Conservation (phyloP, 768 basidiomycete genomes). For the Coprinopsis sp. region DNA sequence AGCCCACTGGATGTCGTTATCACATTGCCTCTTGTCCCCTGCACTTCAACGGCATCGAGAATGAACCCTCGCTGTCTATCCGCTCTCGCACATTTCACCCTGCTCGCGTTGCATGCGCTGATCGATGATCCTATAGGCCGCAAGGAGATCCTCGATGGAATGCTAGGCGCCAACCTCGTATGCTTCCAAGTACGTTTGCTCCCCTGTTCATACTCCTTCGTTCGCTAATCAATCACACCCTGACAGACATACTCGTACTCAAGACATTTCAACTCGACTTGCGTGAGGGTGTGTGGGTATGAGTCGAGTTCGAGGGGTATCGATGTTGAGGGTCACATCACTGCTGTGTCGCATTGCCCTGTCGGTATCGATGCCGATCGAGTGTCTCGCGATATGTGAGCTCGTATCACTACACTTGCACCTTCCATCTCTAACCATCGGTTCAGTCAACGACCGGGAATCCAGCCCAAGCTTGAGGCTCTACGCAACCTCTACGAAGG, state of each 20-base stretch:
- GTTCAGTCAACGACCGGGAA: slow-evolving; percentile 64
- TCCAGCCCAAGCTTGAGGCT: slow-evolving; percentile 86
- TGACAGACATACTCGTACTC: slow-evolving; percentile 85
- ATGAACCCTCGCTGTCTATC: not conserved
- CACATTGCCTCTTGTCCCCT: too few relatives aligned
- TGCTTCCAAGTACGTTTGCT: slow-evolving; percentile 71
- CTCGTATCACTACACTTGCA: slow-evolving; percentile 11
- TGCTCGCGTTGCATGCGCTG: slow-evolving; percentile 1
- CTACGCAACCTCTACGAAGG: slow-evolving; percentile 82
- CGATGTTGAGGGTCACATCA: slow-evolving; percentile 83
- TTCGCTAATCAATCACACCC: not conserved
- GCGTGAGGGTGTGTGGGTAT: slow-evolving; percentile 94
- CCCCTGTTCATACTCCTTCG: not conserved
- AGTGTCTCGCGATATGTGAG: slow-evolving; percentile 75
- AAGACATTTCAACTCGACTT: slow-evolving; percentile 91
- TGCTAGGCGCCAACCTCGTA: slow-evolving; percentile 94
- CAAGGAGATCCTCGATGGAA: slow-evolving; percentile 93
- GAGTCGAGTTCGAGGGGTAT: slow-evolving; percentile 71
- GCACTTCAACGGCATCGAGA: too few relatives aligned
- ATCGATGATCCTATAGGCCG: slow-evolving; percentile 43
- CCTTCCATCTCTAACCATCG: not conserved
- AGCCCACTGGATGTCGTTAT: too few relatives aligned
- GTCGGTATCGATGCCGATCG: slow-evolving; percentile 94
- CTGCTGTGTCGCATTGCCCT: slow-evolving; percentile 83
- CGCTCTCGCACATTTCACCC: not conserved